Conservation (phyloP, 805 yeast genomes). For the Metschnikowia drakensbergensis region DNA sequence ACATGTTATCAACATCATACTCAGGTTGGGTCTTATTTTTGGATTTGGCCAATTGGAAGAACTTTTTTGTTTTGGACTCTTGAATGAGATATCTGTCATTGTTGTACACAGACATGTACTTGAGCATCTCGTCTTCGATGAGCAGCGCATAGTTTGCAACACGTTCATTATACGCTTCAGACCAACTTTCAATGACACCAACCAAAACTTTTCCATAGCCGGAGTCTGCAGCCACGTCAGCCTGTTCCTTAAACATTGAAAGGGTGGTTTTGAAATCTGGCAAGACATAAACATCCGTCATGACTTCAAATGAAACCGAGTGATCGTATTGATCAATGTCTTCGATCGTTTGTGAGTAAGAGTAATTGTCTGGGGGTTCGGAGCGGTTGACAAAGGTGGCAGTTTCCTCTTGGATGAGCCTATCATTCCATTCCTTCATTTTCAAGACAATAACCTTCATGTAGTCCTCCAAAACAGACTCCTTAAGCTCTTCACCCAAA, state of each 20-base stretch:
- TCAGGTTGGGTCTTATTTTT: constrained; percentile 12
- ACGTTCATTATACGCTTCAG: constrained; percentile 54
- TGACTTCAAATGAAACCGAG: constrained; percentile 28
- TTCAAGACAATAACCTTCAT: constrained; percentile 64
- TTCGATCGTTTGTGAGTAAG: constrained; percentile 45
- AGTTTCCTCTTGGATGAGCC: constrained; percentile 63
- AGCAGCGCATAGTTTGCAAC: constrained; percentile 59
- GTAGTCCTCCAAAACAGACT: constrained; percentile 72
- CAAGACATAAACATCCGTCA: constrained; percentile 52
- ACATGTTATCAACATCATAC: constrained; percentile 37
- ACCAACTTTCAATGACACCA: constrained; percentile 74
- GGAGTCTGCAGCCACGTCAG: constrained; percentile 81
- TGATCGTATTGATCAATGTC: constrained; percentile 38
- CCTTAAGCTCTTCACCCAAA: constrained; percentile 69
- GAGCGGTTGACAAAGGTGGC: constrained; percentile 59
- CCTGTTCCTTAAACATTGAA: constrained; percentile 83
- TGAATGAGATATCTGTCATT: constrained; percentile 35
- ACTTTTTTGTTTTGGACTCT: constrained; percentile 44
- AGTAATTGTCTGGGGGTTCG: constrained; percentile 70
- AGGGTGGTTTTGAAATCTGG: constrained; percentile 78
- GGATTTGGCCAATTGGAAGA: constrained; percentile 24
- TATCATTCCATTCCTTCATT: constrained; percentile 81
- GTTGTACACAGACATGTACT: constrained; percentile 39
- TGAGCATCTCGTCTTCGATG: constrained; percentile 44
- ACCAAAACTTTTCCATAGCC: constrained; percentile 75